Percentiles rank a stretch among this genome's conserved stretches.
Conservation (phyloP, 768 basidiomycete species). For the Rossbeevera mucosa region DNA sequence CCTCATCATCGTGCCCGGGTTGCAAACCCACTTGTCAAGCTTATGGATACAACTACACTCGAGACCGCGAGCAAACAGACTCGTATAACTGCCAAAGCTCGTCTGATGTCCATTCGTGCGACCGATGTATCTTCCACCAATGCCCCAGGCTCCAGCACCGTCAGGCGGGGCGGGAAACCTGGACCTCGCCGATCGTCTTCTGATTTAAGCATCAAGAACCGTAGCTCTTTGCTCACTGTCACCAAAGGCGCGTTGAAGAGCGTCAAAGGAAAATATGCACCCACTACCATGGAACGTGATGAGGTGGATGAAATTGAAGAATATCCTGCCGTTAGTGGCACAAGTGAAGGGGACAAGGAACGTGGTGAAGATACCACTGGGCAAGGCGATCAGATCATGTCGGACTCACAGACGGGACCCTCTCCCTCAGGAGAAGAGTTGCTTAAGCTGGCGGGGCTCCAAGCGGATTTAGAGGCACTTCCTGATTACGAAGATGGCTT, state of each 20-base stretch:
- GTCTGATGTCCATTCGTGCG: slow-evolving; percentile 30
- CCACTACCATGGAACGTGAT: slow-evolving; percentile 12
- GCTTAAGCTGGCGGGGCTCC: slow-evolving; percentile 47
- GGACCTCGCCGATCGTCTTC: slow-evolving; percentile 51
- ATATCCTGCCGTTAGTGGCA: not conserved
- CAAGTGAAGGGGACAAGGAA: slow-evolving; percentile 6
- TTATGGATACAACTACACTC: slow-evolving; percentile 37
- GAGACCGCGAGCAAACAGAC: slow-evolving; percentile 28
- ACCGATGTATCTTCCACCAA: slow-evolving; percentile 7
- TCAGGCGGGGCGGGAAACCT: slow-evolving; percentile 31
- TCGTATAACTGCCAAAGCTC: slow-evolving; percentile 49
- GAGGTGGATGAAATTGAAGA: slow-evolving; percentile 21
- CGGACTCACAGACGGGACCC: slow-evolving; percentile 1
- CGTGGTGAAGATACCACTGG: slow-evolving; percentile 16
- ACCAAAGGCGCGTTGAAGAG: slow-evolving; percentile 50
- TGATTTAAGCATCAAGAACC: slow-evolving; percentile 37
- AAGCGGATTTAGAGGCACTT: slow-evolving; percentile 38
- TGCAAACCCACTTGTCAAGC: slow-evolving; percentile 51
- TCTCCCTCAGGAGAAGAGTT: slow-evolving; percentile 43
- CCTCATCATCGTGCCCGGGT: slow-evolving; percentile 44
- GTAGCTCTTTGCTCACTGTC: slow-evolving; percentile 51
- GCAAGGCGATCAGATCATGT: slow-evolving; percentile 5
- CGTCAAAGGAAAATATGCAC: slow-evolving; percentile 42
- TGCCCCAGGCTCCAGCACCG: slow-evolving; percentile 3
- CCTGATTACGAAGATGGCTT: slow-evolving; percentile 64